phyloP scores from a whole-genome alignment of 2,329 filamentous ascomycete genomes.

The Xylaria sp. region DNA sequence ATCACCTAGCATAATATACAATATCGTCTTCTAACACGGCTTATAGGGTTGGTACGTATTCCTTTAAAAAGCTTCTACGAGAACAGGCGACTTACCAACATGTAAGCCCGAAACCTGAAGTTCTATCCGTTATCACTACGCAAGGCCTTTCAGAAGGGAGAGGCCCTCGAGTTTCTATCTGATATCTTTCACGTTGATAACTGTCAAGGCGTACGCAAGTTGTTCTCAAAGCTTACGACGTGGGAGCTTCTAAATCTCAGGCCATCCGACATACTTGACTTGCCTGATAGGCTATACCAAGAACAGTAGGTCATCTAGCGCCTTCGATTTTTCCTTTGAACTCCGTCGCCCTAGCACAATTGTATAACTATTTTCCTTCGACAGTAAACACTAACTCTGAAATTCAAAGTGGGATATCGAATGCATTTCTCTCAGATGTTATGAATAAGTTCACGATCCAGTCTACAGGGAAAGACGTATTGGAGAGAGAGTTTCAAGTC shows the following conservation, averaged over 20 bases:
- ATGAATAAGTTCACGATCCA: constrained; percentile 53
- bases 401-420: constrained; percentile 50
- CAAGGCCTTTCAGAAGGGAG: constrained; percentile 44
- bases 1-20: not conserved
- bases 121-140: constrained; percentile 57
- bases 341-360: not conserved
- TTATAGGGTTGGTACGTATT: constrained; percentile 34
- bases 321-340: not conserved
- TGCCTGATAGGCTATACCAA: constrained; percentile 52
- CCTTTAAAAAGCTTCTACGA: not conserved
- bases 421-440: constrained; percentile 48
- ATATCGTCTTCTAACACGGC: constrained; percentile 12
- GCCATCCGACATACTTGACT: constrained; percentile 52
- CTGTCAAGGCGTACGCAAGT: constrained; percentile 47
- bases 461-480: constrained; percentile 51
- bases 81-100: constrained; percentile 28
- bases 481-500: constrained; percentile 51
- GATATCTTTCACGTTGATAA: constrained; percentile 47
- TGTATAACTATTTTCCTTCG: not conserved
- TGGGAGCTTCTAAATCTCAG: constrained; percentile 60
- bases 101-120: constrained; percentile 58
- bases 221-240: constrained; percentile 50
- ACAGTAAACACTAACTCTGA: not conserved
- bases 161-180: constrained; percentile 46
- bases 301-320: constrained; percentile 44